Evolutionary conservation across 73 alveolate genomes (phyloP), one percentile per base, ranked within the genome.

Genomic region (Paramecium sonneborni): DNA sequence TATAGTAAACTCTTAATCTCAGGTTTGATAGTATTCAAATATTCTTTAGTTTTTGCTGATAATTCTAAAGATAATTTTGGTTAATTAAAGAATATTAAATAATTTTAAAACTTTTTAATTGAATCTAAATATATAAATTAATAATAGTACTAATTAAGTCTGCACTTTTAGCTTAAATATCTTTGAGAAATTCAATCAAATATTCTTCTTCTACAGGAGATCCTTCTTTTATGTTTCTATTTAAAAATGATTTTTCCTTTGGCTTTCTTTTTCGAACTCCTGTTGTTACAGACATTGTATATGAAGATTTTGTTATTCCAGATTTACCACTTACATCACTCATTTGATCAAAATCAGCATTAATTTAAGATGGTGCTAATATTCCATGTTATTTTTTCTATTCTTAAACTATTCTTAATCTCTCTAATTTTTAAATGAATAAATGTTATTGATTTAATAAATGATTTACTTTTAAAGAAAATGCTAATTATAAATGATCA

Each of bases 151-250:
- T 43, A 23, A 88, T 82, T 72, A 82, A 18, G 5, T 70, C 70
- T 23, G 55, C 44, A 44, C 91, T 38, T 72, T 88, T 35, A 0
- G 30, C 15, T 88, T 88, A 56, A 56, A 88, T 88, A 28, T 88
- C 84, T 39, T 44, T 88, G 1, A 88, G 43, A 62, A 70, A 88
- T 44, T 88, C 94, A 18, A 88, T 62, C 20, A 88, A 44, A 39
- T 88, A 88, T 28, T 88, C 94, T 34, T 88, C 94, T 32, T 88
- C 94, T 0, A 88, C 87, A 34, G 91, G 94, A 14, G 94, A 88
- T 24, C 94, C 91, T 88, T 68, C 85, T 20, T 88, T 88, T 12
- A 70, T 88, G 38, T 88, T 88, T 43, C 94, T 67, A 20, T 21
- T 88, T 30, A 88, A 72, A 48, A 88, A 82, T 26, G 85, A 69